Evolutionary conservation across 2,329 filamentous ascomycete genomes (phyloP), one percentile per base, ranked within the genome.

Genomic region (Aspergillus jensenii): DNA sequence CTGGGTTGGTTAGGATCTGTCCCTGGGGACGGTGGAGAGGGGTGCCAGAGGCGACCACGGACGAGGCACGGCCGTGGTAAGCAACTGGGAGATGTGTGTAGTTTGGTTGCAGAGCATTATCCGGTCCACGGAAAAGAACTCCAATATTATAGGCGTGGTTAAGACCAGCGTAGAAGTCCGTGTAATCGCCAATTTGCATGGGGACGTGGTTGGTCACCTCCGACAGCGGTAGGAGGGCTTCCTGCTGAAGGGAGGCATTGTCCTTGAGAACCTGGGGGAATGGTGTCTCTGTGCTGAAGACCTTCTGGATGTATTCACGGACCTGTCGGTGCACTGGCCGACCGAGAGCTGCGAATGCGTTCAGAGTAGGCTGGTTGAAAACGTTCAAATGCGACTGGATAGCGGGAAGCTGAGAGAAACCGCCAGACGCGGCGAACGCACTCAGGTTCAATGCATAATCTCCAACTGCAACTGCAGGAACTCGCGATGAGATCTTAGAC

Each of bases 21-120:
- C 91, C 91, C 40, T 84, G 82, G 0, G 91, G 91, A 44, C 91
- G 82, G n/a, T 82, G 80, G 55, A 96, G 84, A 1, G 85, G 82
- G 1, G 90, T 91, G 6, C 89, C 89, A 0, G 89, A 91, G 5
- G 90, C 81, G 0, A 93, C 87, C 14, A 93, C 82, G 17, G 87
- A 90, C 1, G 89, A 91, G 1, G 90, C 86, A 47, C 90, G 84
- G 1, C 90, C 89, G 70, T 95, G 90, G 68, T 96, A 96, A 9
- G 87, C 90, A 4, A 95, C 89, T 0, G 91, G 91, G 1, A 96
- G 78, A 66, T 92, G 88, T 58, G 83, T 89, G 73, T 95, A 96
- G 71, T 93, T 95, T 27, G 89, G 87, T 71, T 92, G 88, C 23
- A 95, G 78, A 0, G 90, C 90, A 66, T 90, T 88, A 43, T 84